phyloP scores from a whole-genome alignment of 2,329 filamentous ascomycete species.

The Macrophomina phaseolina region DNA sequence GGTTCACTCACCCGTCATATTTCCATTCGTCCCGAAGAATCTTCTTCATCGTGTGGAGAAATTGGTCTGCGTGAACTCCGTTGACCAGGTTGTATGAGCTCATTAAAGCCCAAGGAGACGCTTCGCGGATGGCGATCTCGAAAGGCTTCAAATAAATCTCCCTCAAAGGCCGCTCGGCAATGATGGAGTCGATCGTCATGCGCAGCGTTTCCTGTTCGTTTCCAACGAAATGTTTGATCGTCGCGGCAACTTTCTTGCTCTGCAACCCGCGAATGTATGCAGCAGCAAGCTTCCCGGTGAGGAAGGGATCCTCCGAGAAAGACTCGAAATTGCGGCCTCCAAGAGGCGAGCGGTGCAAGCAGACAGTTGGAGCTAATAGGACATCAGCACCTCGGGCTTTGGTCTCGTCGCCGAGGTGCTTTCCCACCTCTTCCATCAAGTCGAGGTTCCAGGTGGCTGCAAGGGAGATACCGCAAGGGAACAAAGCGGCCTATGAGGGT shows the following conservation, averaged over 20 bases:
- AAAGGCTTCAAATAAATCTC: slow-evolving; percentile 78
- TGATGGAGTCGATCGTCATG: slow-evolving; percentile 67
- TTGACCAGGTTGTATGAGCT: slow-evolving; percentile 72
- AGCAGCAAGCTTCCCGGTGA: slow-evolving; percentile 75
- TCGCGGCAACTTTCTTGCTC: slow-evolving; percentile 74
- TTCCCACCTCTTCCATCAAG: slow-evolving; percentile 71
- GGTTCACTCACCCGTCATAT: slow-evolving; percentile 39
- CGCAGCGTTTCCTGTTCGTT: slow-evolving; percentile 76
- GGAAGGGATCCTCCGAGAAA: slow-evolving; percentile 80
- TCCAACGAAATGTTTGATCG: slow-evolving; percentile 79
- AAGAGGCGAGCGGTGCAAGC: slow-evolving; percentile 80
- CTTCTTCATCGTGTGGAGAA: slow-evolving; percentile 49
- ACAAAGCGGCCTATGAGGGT: slow-evolving; percentile 66
- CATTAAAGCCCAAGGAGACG: slow-evolving; percentile 72
- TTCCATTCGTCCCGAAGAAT: slow-evolving; percentile 49
- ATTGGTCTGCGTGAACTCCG: slow-evolving; percentile 55
- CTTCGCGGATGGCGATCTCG: slow-evolving; percentile 72
- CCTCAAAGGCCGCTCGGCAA: slow-evolving; percentile 68
- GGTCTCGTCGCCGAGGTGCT: slow-evolving; percentile 72
- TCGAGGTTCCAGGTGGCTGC: slow-evolving; percentile 80
- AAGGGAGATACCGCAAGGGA: slow-evolving; percentile 79
- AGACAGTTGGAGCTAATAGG: slow-evolving; percentile 77
- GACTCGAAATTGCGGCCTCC: slow-evolving; percentile 89
- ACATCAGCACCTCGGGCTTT: slow-evolving; percentile 76
- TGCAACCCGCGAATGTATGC: slow-evolving; percentile 76